phyloP scores from a whole-genome alignment of 139 green algal species.

The Chlorella sp. region DNA sequence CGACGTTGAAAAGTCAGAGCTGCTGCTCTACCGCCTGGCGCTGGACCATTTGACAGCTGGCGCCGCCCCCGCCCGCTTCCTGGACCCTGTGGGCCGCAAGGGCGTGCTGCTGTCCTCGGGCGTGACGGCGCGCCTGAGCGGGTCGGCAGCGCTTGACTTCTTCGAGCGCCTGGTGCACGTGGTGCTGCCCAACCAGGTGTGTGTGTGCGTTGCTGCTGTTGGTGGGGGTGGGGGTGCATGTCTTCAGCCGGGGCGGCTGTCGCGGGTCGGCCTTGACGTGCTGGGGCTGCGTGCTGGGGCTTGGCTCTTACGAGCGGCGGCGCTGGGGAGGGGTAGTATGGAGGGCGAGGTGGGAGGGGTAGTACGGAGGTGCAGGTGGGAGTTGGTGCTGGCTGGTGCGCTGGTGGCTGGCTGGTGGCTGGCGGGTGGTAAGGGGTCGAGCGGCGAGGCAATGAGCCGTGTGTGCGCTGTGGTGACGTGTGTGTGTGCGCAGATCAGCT shows the following conservation, averaged over 20 bases:
- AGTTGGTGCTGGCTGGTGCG: too few relatives aligned
- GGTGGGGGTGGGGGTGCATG: neutral
- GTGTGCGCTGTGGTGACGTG: neutral
- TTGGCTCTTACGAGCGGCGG: too few relatives aligned
- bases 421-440: too few relatives aligned
- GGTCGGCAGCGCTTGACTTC: constrained; percentile 10
- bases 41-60: constrained; percentile 21
- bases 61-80: neutral
- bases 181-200: constrained; percentile 37
- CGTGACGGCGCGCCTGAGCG: constrained; percentile 17
- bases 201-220: too few relatives aligned
- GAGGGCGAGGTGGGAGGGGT: too few relatives aligned
- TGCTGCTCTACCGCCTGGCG: constrained; percentile 24
- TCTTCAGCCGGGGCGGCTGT: neutral
- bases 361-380: too few relatives aligned
- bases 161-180: constrained; percentile 37
- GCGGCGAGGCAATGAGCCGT: neutral
- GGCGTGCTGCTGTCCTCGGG: neutral
- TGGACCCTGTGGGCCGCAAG: neutral
- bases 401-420: too few relatives aligned
- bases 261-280: too few relatives aligned
- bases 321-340: too few relatives aligned
- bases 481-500: constrained; percentile 6
- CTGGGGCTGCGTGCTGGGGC: too few relatives aligned
- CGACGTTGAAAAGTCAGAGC: constrained; percentile 13